Evolutionary conservation across 768 basidiomycete genomes (phyloP).

Genomic region (Russula foetens): DNA sequence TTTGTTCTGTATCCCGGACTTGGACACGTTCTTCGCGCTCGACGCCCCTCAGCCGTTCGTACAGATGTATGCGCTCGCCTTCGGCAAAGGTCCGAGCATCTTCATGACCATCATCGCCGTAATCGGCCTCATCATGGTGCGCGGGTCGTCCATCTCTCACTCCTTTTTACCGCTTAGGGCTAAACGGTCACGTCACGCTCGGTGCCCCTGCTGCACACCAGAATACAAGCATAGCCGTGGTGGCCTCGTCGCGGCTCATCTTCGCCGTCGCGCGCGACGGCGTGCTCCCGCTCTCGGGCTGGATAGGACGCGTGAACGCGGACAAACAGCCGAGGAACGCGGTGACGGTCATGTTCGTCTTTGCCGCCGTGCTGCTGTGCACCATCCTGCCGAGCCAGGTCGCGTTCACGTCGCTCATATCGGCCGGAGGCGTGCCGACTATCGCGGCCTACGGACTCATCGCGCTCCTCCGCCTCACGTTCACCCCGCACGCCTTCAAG

Average conservation of each 20-base stretch:
- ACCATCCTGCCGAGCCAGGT: conserved; percentile 86
- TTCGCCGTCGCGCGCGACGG: conserved; percentile 95
- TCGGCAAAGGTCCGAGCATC: conserved; percentile 70
- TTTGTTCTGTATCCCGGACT: conserved; percentile 76
- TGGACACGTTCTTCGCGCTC: conserved; percentile 66
- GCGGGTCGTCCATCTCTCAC: conserved; percentile 20
- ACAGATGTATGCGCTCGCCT: conserved; percentile 73
- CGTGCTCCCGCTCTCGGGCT: conserved; percentile 72
- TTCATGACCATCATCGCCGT: conserved; percentile 86
- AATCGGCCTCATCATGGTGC: conserved; percentile 76
- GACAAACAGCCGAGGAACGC: conserved; percentile 76
- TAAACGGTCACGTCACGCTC: too few relatives aligned
- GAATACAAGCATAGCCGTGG: conserved; percentile 84
- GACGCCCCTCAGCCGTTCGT: conserved; percentile 89
- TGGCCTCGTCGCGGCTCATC: conserved; percentile 81
- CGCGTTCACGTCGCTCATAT: conserved; percentile 86
- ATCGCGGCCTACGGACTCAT: conserved; percentile 87
- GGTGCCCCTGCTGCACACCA: conserved; percentile 29
- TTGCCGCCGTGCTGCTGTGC: conserved; percentile 69
- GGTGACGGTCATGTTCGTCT: conserved; percentile 78
- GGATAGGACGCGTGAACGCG: conserved; percentile 70
- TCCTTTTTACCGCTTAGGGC: neutral
- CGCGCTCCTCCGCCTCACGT: conserved; percentile 61
- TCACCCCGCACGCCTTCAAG: conserved; percentile 71
- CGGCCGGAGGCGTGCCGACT: conserved; percentile 78